Base-by-base conservation (phyloP, 345 rosid genomes). In the Chamaenerion angustifolium region DNA sequence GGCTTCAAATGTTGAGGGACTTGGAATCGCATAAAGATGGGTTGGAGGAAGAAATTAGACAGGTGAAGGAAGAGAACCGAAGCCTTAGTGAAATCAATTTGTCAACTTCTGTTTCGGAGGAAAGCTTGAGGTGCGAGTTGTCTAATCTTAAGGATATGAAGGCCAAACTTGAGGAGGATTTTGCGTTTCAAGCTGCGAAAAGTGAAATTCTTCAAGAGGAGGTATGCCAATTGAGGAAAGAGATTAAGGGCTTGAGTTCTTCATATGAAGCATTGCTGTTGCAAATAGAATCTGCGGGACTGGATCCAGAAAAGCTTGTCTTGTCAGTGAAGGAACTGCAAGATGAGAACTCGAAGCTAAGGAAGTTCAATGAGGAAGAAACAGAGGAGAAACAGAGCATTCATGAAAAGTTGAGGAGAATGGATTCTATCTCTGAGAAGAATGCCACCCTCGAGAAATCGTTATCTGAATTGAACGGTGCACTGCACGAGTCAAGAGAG, bases 151-250 rank as follows among this genome's bases (percentile, higher is more conserved):
- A 62, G 68, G 81, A 74, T 66, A 57, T 75, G 56, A 87, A 87
- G 72, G 78, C 58, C 57, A 74, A 72, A 52, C 93, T 92, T 43
- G 96, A 80, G 70, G 64, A 67, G 63, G 85, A 87, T 56, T 80
- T 84, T 16, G 62, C 70, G 15, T 66, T 61, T 42, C 95, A 80
- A 40, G 63, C 67, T 40, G 71, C 61, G 58, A 69, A 69, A 65
- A 76, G 79, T 65, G 67, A 69, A 63, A 70, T 69, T 49, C 78
- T 80, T 46, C 90, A 82, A 73, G 83, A 76, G 66, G 90, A 87
- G 72, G 76, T 78, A 49, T n/a, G 47, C 56, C 73, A 71, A 58
- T 66, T 92, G 66, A 75, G 80, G 71, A 94, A 82, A 66, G 93
- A 82, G 58, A 71, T 84, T 11, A 53, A 68, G 51, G 72, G 62